phyloP scores from a whole-genome alignment of 345 rosid species.

The Cardiospermum halicacabum region DNA sequence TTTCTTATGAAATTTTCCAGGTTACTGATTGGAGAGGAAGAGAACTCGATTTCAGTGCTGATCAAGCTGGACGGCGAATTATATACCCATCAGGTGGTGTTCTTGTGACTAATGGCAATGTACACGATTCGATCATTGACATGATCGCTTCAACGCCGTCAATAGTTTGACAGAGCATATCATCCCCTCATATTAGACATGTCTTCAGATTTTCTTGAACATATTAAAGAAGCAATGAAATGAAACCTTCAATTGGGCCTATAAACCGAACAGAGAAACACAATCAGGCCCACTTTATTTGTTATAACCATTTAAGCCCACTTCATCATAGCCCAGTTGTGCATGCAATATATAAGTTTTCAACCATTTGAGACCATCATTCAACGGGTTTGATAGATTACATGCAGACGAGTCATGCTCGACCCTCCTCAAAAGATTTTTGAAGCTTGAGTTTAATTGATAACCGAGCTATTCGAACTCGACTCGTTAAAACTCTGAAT shows the following conservation, averaged over 20 bases:
- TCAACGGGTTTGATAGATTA: too few relatives aligned
- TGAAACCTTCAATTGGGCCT: not conserved
- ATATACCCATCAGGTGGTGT: constrained; percentile 59
- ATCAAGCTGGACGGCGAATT: constrained; percentile 51
- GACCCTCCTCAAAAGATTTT: too few relatives aligned
- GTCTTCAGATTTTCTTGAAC: not conserved
- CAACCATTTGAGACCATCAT: too few relatives aligned
- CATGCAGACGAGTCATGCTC: too few relatives aligned
- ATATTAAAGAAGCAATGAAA: too few relatives aligned
- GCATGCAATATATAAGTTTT: too few relatives aligned
- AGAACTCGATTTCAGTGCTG: constrained; percentile 48
- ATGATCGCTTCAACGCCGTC: constrained; percentile 40
- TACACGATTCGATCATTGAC: constrained; percentile 50
- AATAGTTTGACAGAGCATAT: constrained; percentile 14
- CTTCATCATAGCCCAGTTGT: not conserved
- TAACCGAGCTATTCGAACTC: too few relatives aligned
- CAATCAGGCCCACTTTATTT: not conserved
- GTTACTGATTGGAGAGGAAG: constrained; percentile 76
- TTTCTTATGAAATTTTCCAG: constrained; percentile 31
- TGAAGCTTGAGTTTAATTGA: too few relatives aligned
- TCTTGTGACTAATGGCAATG: constrained; percentile 52
- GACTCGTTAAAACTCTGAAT: too few relatives aligned
- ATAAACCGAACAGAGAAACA: not conserved
- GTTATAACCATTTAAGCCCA: too few relatives aligned
- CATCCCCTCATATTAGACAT: not conserved